Percentiles rank a stretch among this genome's conserved stretches.
phyloP scores from a whole-genome alignment of 2,329 filamentous ascomycete species.

The Colletotrichum plurivorum region DNA sequence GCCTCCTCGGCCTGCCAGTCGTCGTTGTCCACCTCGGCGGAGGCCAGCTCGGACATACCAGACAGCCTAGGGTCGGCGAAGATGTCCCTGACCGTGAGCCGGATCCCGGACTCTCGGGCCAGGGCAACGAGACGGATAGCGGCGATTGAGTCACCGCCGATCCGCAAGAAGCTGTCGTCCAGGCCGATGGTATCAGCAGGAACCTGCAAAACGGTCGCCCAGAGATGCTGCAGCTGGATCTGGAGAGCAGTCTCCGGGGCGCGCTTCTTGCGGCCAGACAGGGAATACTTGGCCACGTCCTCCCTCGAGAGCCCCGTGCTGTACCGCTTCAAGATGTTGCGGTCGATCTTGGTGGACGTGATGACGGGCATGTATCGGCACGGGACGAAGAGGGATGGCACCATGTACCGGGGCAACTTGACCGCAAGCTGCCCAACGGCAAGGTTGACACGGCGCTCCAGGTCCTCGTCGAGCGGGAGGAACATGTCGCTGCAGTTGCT shows the following conservation, averaged over 20 bases:
- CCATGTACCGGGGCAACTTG: slow-evolving; percentile 42
- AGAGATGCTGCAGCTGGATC: slow-evolving; percentile 43
- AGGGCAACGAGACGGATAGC: slow-evolving; percentile 20
- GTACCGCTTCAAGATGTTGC: slow-evolving; percentile 11
- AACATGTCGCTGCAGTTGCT: slow-evolving; percentile 5
- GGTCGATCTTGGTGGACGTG: slow-evolving; percentile 41
- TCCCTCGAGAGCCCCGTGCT: background rate
- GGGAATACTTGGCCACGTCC: slow-evolving; percentile 3
- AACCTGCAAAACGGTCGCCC: slow-evolving; percentile 46
- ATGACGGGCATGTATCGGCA: slow-evolving; percentile 39
- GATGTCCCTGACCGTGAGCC: slow-evolving; percentile 37
- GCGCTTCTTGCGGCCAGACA: background rate
- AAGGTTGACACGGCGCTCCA: background rate
- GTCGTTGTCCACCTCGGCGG: background rate
- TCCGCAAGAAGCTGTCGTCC: slow-evolving; percentile 56
- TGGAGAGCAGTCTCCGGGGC: slow-evolving; percentile 12
- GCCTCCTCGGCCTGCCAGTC: background rate
- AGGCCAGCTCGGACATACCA: slow-evolving; percentile 6
- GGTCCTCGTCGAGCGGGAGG: slow-evolving; percentile 6
- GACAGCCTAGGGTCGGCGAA: slow-evolving; percentile 41
- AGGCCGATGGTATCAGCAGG: background rate
- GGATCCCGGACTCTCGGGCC: slow-evolving; percentile 26
- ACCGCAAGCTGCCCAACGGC: slow-evolving; percentile 12
- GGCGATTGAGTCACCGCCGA: slow-evolving; percentile 63
- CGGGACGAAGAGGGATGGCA: slow-evolving; percentile 39